These are phyloP conservation scores for Kockovaella imperatae DNA, from an alignment of 768 basidiomycete genomes.

Conservation along the genomic window DNA sequence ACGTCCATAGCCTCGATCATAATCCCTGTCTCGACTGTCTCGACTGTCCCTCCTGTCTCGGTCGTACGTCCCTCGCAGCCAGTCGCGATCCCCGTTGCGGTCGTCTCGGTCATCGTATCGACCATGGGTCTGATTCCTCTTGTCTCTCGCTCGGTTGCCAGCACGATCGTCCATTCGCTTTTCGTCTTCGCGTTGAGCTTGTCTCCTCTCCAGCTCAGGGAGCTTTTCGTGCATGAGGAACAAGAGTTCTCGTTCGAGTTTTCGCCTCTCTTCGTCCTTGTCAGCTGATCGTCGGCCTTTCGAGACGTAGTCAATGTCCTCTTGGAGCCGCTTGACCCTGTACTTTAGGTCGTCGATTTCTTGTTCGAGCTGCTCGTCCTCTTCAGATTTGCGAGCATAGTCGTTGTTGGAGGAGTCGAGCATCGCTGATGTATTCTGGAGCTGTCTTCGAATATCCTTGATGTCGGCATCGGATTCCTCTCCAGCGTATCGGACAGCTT, in stretches of 20 bases:
- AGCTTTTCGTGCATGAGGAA: slow-evolving; percentile 80
- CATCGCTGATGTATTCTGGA: slow-evolving; percentile 69
- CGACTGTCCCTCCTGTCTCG: slow-evolving; percentile 47
- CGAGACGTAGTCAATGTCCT: slow-evolving; percentile 80
- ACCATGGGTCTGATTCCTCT: slow-evolving; percentile 59
- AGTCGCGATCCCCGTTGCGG: slow-evolving; percentile 22
- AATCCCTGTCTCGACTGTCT: slow-evolving; percentile 47
- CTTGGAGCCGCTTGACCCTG: slow-evolving; percentile 74
- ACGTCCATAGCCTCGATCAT: slow-evolving; percentile 43
- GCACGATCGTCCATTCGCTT: slow-evolving; percentile 71
- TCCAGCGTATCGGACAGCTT: slow-evolving; percentile 61
- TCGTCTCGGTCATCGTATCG: slow-evolving; percentile 47
- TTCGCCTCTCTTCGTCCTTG: slow-evolving; percentile 77
- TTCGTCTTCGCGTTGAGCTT: slow-evolving; percentile 68
- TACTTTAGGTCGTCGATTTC: slow-evolving; percentile 82
- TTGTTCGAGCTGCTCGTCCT: slow-evolving; percentile 83
- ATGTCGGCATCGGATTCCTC: slow-evolving; percentile 64
- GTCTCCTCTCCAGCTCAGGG: slow-evolving; percentile 78
- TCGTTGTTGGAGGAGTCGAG: slow-evolving; percentile 67
- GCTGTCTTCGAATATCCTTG: slow-evolving; percentile 73
- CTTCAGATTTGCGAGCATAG: slow-evolving; percentile 57
- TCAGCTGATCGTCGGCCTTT: slow-evolving; percentile 62
- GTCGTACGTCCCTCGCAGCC: slow-evolving; percentile 41
- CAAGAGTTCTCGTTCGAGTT: slow-evolving; percentile 79
- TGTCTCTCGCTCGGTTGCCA: slow-evolving; percentile 69